Evolutionary conservation across 306 rosid genomes (phyloP).

Genomic region (Coriaria nepalensis): DNA sequence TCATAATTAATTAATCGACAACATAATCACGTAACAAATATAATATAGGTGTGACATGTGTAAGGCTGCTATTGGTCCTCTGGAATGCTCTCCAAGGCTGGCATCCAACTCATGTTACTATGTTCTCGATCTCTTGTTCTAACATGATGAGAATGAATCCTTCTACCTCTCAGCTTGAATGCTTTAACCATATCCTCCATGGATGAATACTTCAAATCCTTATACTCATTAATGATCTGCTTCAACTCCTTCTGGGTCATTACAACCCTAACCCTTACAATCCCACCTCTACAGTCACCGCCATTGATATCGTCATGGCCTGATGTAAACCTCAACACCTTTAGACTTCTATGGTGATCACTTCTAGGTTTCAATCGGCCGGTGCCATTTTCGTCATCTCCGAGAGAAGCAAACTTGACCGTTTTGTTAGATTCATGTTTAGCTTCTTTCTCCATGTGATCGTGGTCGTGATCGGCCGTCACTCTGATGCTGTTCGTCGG

Average conservation of each 20-base stretch:
- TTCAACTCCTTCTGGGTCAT: constrained; percentile 63
- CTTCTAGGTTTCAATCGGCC: no score
- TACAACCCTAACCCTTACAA: constrained; percentile 64
- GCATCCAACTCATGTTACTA: constrained; percentile 30
- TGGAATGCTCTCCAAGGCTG: constrained; percentile 50
- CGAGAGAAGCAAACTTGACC: not conserved
- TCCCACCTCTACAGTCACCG: constrained; percentile 26
- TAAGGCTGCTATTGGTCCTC: constrained; percentile 21
- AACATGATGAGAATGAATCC: constrained; percentile 14
- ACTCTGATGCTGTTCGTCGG: no score
- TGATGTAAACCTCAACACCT: constrained; percentile 13
- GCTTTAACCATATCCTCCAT: constrained; percentile 16
- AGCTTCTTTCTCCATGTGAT: not conserved
- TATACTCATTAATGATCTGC: constrained; percentile 1
- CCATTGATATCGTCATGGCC: constrained; percentile 21
- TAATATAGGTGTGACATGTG: no score
- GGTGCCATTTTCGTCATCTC: no score
- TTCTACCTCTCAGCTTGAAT: constrained; percentile 37
- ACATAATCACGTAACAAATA: no score
- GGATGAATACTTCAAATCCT: constrained; percentile 18
- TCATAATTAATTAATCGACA: no score
- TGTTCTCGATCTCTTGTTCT: constrained; percentile 6
- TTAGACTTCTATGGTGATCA: not conserved
- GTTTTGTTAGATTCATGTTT: not conserved
- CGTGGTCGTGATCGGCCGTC: no score